Evolutionary conservation across 176 grass and related monocot genomes (phyloP), one percentile per base, ranked within the genome.

Genomic region (Eleusine coracana): DNA sequence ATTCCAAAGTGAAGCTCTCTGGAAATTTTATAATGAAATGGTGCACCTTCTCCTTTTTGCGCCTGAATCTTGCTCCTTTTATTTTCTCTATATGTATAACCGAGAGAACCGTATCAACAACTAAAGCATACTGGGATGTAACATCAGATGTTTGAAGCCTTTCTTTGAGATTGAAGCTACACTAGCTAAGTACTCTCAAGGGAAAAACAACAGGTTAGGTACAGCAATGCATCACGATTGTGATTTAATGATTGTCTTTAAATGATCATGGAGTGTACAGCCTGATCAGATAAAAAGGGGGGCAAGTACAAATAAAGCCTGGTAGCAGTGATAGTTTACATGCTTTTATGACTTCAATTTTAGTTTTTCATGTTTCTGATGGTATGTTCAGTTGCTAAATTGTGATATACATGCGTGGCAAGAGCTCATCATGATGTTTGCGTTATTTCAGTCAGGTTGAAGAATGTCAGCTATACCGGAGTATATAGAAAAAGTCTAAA

Each of bases 101-200:
- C 0, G 36, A 77, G 46, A 42, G 73, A 59, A 59, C 16, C 40
- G 46, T 86, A 82, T 63, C 59, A 86, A 78, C 83, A 78, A 68
- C 83, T 90, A 72, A 67, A 60, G 79, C n/a, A 73, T 65, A 67
- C 58, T 78, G 74, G 29, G 31, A 20, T 42, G 79, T 82, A 60
- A 74, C 73, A 86, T 82, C 82, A 75, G 40, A 67, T 78, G 0
- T 79, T 73, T 2, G 21, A 73, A 29, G 60, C 9, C 59, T 73
- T 85, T 66, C 15, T 85, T 72, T 86, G 29, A 59, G 49, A 82
- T 77, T 13, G 8, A 89, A 81, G 56, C 56, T 82, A 73, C 62
- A 75, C 42, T 60, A 58, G 70, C 66, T 64, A 63, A 71, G 83
- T 31, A 70, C 7, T 62, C 36, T 74, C 2, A 11, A 62, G 41